Base-by-base conservation (phyloP, 257 asterid genomes). In the Datura wrightii region DNA sequence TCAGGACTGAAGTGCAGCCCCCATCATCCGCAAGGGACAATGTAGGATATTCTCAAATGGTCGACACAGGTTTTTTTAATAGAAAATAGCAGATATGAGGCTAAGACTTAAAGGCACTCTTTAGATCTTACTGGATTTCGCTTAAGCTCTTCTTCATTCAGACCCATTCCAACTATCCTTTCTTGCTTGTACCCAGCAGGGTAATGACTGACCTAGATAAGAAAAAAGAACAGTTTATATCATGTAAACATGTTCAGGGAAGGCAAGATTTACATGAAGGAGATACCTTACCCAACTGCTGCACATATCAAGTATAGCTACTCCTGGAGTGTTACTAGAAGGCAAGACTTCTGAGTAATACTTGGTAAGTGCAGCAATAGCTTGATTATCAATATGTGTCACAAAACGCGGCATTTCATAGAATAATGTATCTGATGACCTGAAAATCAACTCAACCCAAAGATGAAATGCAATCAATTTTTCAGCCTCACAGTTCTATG, bases 311-410 rank as follows among this genome's bases (percentile, higher is more conserved):
- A 95, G 98, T 82, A 97, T 55, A 59, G 98, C 97, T 84, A 95
- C 98, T 69, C 98, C 97, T 6, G 95, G 94, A 84, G 94, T 87
- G 82, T 91, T 84, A 88, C 94, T 91, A 4, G 94, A 94, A 5
- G 98, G 99, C 48, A 97, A 86, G 83, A 90, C 94, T 90, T 88
- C 90, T 0, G 95, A 90, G 91, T 95, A 97, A 89, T 90, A 93
- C 80, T 88, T 93, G 16, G 98, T 93, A 79, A 97, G 93, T 16
- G 98, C 98, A 85, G 98, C 90, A 88, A 97, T 94, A 70, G 99
- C 98, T 10, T 95, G 94, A 88, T 97, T 98, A 84, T 97, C 99
- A 44, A 97, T 97, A 89, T 94, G 98, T 58, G 98, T 95, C 85
- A 97, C 98, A 19, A 97, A 94, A 56, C 98, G 97, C 0, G 98